Percentiles rank a stretch among this genome's conserved stretches.
phyloP scores from a whole-genome alignment of 192 early-diverging fungal species.

The Dissophora globulifera region DNA sequence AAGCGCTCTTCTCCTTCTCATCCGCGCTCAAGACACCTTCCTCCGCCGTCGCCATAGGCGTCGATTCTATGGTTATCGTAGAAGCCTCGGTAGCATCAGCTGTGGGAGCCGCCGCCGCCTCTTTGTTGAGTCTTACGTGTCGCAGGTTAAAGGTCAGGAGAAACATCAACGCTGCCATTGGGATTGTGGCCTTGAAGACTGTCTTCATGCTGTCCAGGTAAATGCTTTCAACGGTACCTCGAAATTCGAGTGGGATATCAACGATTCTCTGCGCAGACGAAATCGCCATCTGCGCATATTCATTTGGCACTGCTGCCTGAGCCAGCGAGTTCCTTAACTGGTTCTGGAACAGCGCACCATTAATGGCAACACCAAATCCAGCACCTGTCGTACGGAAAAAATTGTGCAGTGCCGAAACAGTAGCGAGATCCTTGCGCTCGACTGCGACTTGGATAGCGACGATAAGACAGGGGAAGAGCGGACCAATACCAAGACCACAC shows the following conservation, averaged over 20 bases:
- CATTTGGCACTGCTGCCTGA: slow-evolving; percentile 1
- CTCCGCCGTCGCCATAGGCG: not conserved
- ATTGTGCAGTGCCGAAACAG: slow-evolving; percentile 52
- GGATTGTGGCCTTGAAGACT: slow-evolving; percentile 50
- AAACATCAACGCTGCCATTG: slow-evolving; percentile 46
- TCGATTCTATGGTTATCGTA: not conserved
- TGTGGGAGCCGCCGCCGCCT: slow-evolving; percentile 6
- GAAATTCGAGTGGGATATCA: slow-evolving; percentile 15
- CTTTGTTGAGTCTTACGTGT: slow-evolving; percentile 31
- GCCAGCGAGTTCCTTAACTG: slow-evolving; percentile 6
- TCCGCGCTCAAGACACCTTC: not conserved
- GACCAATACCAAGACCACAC: slow-evolving; percentile 74
- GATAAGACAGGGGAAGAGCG: slow-evolving; percentile 40
- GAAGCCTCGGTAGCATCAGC: not conserved
- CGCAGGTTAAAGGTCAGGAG: slow-evolving; percentile 35
- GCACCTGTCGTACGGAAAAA: slow-evolving; percentile 61
- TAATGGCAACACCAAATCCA: slow-evolving; percentile 69
- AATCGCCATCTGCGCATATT: slow-evolving; percentile 21
- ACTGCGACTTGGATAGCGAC: slow-evolving; percentile 48
- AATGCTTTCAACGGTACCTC: slow-evolving; percentile 20
- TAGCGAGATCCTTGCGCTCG: slow-evolving; percentile 41
- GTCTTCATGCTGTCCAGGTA: slow-evolving; percentile 46
- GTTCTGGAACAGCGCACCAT: slow-evolving; percentile 67
- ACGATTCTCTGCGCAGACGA: slow-evolving; percentile 38
- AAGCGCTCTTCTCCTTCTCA: slow-evolving; percentile 1